phyloP scores from a whole-genome alignment of 352 stramenopile species.

The Phytophthora pisi region DNA sequence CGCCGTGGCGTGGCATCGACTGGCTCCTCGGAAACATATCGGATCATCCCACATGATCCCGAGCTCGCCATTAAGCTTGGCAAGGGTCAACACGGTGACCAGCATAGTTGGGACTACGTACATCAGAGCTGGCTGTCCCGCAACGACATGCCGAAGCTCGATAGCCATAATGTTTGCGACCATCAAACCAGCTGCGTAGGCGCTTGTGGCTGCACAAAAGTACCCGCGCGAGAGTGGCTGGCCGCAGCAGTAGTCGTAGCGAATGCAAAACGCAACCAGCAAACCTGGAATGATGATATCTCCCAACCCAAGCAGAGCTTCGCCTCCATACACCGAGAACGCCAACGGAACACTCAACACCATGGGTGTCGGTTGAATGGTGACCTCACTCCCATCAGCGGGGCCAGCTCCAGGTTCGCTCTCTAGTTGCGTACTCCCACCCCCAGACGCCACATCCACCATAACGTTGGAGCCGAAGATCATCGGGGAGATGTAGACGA shows the following conservation, averaged over 20 bases:
- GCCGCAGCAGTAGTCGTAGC: conserved; percentile 88
- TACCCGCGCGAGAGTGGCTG: conserved; percentile 68
- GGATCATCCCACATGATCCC: conserved; percentile 80
- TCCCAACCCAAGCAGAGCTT: conserved; percentile 91
- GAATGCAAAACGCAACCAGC: conserved; percentile 90
- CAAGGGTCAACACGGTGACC: conserved; percentile 59
- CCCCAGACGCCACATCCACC: conserved; percentile 90
- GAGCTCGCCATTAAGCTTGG: conserved; percentile 59
- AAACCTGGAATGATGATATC: conserved; percentile 95
- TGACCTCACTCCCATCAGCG: conserved; percentile 10
- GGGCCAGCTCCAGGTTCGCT: conserved; percentile 1
- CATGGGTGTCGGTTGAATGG: conserved; percentile 43
- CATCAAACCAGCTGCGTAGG: conserved; percentile 91
- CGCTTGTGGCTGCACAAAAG: conserved; percentile 65
- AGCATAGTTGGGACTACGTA: conserved; percentile 95
- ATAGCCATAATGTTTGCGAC: conserved; percentile 94
- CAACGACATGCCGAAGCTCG: conserved; percentile 84
- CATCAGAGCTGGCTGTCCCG: conserved; percentile 94
- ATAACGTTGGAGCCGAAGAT: conserved; percentile 90
- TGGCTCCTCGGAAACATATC: conserved; percentile 40
- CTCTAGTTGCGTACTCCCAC: conserved; percentile 29
- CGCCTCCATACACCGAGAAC: conserved; percentile 88
- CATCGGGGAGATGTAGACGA: conserved; percentile 92
- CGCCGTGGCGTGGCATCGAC: conserved; percentile 8
- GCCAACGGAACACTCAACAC: conserved; percentile 90